Percentiles rank a stretch among this genome's conserved stretches.
Conservation (phyloP, 441 rosid genomes). For the Adansonia grandidieri region DNA sequence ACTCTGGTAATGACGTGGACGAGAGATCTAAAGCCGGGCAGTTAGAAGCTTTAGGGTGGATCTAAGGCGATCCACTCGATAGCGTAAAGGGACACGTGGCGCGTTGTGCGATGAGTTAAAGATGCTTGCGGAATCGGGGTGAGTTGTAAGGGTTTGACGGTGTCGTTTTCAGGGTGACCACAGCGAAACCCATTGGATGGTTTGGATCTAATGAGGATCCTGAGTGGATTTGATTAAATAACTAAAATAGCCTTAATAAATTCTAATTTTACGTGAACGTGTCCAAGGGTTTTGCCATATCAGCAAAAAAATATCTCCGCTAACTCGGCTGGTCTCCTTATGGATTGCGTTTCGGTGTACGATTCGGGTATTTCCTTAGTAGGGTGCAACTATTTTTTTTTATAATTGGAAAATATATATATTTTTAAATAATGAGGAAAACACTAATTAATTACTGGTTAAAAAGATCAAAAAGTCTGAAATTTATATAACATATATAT, state of each 20-base stretch:
- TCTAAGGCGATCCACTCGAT: constrained; percentile 25
- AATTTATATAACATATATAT: too few species aligned
- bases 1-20: constrained; percentile 22
- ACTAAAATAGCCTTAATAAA: not conserved
- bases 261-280: not conserved
- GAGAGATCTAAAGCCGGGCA: constrained; percentile 39
- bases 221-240: not conserved
- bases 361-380: too few species aligned
- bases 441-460: too few species aligned
- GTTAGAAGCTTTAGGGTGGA: constrained; percentile 5
- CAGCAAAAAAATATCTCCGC: constrained; percentile 17
- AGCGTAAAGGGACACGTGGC: constrained; percentile 35
- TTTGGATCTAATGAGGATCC: not conserved
- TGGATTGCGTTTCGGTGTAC: not conserved
- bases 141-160: not conserved
- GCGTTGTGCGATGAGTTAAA: constrained; percentile 29
- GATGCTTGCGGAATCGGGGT: constrained; percentile 18
- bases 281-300: constrained; percentile 5
- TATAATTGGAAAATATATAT: too few species aligned
- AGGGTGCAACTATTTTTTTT: too few species aligned
- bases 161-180: constrained; percentile 18
- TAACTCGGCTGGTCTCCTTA: not conserved
- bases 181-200: not conserved
- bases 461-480: too few species aligned
- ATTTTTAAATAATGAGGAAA: too few species aligned